These are phyloP conservation scores for Cercospora sesami DNA, from an alignment of 2,329 filamentous ascomycete species.

Conservation along the genomic window DNA sequence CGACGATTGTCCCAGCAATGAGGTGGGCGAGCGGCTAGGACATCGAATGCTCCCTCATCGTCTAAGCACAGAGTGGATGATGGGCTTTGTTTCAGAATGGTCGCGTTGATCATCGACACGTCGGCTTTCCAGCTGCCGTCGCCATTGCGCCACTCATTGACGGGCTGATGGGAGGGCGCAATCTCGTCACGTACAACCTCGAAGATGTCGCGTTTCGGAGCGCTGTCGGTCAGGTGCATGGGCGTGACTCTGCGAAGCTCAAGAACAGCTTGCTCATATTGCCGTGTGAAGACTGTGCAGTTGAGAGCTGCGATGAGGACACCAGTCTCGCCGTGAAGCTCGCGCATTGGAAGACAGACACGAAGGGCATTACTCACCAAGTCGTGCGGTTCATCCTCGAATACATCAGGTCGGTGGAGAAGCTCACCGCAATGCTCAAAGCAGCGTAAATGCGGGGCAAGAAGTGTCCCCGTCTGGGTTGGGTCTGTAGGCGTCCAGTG, in stretches of 20 bases:
- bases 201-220: background rate
- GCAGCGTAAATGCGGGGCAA: conserved; percentile 1
- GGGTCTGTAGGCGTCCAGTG: conserved; percentile 14
- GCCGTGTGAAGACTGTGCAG: background rate
- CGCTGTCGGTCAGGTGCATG: background rate
- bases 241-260: conserved; percentile 1
- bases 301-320: conserved; percentile 1
- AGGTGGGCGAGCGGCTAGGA: background rate
- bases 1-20: conserved; percentile 7
- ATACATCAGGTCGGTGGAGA: conserved; percentile 2
- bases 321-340: background rate
- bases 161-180: background rate
- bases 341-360: conserved; percentile 5
- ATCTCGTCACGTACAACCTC: conserved; percentile 2
- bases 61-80: background rate
- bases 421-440: conserved; percentile 2
- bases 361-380: conserved; percentile 1
- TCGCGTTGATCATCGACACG: background rate
- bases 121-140: conserved; percentile 1
- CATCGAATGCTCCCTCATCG: background rate
- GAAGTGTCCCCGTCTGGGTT: background rate
- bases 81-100: conserved; percentile 6
- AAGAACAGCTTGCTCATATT: background rate
- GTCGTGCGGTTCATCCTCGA: conserved; percentile 8
- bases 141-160: conserved; percentile 1